Evolutionary conservation across 2,329 filamentous ascomycete genomes (phyloP).

Genomic region (Diaporthe ampelina): DNA sequence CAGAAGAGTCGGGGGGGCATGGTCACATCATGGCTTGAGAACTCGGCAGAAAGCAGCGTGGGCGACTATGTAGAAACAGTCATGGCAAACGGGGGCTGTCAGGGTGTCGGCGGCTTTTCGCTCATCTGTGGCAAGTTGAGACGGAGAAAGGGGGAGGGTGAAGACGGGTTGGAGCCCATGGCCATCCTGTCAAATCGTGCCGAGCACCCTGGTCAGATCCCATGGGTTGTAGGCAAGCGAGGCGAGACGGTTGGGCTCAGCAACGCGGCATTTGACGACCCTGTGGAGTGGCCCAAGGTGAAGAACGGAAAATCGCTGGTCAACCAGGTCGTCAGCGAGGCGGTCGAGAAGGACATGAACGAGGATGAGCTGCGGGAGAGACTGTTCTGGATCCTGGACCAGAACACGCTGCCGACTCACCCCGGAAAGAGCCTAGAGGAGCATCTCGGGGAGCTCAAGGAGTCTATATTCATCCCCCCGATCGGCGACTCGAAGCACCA

Average conservation of each 20-base stretch:
- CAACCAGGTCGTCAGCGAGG: conserved; percentile 57
- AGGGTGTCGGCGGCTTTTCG: conserved; percentile 76
- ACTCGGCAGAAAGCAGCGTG: conserved; percentile 61
- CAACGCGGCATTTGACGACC: conserved; percentile 71
- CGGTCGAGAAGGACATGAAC: conserved; percentile 51
- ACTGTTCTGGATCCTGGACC: conserved; percentile 69
- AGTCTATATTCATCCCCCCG: conserved; percentile 73
- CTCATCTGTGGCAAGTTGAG: conserved; percentile 74
- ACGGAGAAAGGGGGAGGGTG: conserved; percentile 37
- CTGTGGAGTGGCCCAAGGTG: conserved; percentile 73
- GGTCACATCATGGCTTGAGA: conserved; percentile 73
- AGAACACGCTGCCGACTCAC: conserved; percentile 66
- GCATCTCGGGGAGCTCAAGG: conserved; percentile 65
- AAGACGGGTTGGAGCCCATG: conserved; percentile 59
- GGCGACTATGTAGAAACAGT: conserved; percentile 66
- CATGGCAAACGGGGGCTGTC: conserved; percentile 66
- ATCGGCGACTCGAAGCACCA: conserved; percentile 65
- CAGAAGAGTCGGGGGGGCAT: conserved; percentile 73
- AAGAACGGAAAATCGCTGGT: conserved; percentile 64
- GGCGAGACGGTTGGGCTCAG: conserved; percentile 71
- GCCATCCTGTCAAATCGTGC: conserved; percentile 75
- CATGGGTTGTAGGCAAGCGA: conserved; percentile 67
- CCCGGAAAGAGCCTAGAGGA: conserved; percentile 64
- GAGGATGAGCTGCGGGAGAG: conserved; percentile 65
- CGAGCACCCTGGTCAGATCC: conserved; percentile 66